Evolutionary conservation across 2,329 filamentous ascomycete genomes (phyloP).

Genomic region (Fusarium caatingaense): DNA sequence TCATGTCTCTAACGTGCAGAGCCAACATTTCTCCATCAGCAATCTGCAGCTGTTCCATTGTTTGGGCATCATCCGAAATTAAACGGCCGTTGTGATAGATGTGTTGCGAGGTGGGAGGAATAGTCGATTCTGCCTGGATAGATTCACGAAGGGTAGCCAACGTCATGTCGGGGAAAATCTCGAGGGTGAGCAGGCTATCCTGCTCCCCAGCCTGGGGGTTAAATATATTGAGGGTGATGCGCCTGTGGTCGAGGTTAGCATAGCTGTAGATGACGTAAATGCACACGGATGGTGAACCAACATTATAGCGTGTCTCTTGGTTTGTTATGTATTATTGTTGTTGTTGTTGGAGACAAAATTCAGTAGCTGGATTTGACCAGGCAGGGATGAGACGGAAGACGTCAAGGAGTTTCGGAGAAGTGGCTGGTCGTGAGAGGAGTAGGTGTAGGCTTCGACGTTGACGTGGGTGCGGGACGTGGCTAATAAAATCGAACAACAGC

Average conservation of each 20-base stretch:
- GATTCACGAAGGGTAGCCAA: constrained; percentile 87
- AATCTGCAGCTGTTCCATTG: constrained; percentile 83
- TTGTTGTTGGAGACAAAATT: background rate
- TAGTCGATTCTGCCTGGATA: constrained; percentile 83
- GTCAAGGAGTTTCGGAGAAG: constrained; percentile 15
- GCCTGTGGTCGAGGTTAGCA: constrained; percentile 65
- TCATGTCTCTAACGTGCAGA: constrained; percentile 77
- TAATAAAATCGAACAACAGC: constrained; percentile 10
- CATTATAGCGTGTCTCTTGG: constrained; percentile 32
- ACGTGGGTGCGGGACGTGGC: constrained; percentile 9
- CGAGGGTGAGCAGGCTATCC: constrained; percentile 81
- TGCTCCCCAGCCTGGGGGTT: constrained; percentile 75
- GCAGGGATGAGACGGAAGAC: constrained; percentile 10
- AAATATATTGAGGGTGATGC: constrained; percentile 87
- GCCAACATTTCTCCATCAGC: constrained; percentile 92
- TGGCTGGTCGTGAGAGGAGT: constrained; percentile 32
- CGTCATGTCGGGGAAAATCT: constrained; percentile 85
- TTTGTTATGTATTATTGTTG: background rate
- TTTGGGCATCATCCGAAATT: constrained; percentile 81
- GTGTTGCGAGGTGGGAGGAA: constrained; percentile 79
- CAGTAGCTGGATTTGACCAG: background rate
- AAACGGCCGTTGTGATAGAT: constrained; percentile 91
- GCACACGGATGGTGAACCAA: constrained; percentile 24
- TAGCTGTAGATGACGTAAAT: constrained; percentile 19
- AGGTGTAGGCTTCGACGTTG: constrained; percentile 13